Evolutionary conservation across 1,284 basidiomycete genomes (phyloP).

Genomic region (Cryptococcus jaspeensis): DNA sequence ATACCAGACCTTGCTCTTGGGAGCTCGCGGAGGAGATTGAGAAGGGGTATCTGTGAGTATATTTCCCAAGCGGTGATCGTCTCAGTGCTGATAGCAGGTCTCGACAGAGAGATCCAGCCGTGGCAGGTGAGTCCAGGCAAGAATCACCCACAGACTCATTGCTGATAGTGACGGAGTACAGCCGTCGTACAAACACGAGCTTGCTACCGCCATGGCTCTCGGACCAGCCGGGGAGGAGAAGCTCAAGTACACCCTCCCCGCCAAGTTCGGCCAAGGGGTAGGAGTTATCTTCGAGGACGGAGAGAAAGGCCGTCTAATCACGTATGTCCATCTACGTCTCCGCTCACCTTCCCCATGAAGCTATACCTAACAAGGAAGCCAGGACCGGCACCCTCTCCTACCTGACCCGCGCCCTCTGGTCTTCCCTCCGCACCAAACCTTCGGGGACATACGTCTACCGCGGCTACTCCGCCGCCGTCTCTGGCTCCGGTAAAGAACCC

Average conservation of each 20-base stretch:
- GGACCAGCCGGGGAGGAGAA: slow-evolving; percentile 57
- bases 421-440: slow-evolving; percentile 45
- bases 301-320: slow-evolving; percentile 51
- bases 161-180: slow-evolving; percentile 20
- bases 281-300: slow-evolving; percentile 57
- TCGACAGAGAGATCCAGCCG: slow-evolving; percentile 46
- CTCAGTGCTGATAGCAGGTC: background rate
- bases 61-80: background rate
- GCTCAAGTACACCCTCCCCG: slow-evolving; percentile 53
- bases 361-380: background rate
- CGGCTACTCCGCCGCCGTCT: slow-evolving; percentile 51
- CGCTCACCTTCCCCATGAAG: background rate
- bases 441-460: slow-evolving; percentile 53
- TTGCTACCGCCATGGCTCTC: slow-evolving; percentile 53
- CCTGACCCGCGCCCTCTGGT: slow-evolving; percentile 47
- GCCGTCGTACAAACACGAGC: slow-evolving; percentile 56
- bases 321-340: slow-evolving; percentile 34
- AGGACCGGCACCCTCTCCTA: slow-evolving; percentile 46
- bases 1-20: slow-evolving; percentile 53
- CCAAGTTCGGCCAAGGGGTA: slow-evolving; percentile 45
- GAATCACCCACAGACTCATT: no score
- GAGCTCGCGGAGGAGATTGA: slow-evolving; percentile 57
- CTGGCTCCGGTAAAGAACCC: slow-evolving; percentile 30
- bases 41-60: slow-evolving; percentile 50
- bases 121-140: slow-evolving; percentile 45